Percentiles rank a stretch among this genome's conserved stretches.
phyloP scores from a whole-genome alignment of 345 rosid genomes.

The Brassica carinata region DNA sequence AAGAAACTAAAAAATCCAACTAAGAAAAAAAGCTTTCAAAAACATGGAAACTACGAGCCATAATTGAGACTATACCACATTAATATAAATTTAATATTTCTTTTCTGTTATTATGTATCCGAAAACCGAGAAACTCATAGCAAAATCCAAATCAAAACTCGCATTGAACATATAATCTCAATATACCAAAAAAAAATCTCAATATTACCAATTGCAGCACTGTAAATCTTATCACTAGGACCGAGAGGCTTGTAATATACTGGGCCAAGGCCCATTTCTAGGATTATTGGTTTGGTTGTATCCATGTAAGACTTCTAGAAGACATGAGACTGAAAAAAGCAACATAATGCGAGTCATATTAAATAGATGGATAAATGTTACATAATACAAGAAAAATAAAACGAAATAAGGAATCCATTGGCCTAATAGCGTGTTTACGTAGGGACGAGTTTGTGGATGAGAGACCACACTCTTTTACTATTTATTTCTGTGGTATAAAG shows the following conservation, averaged over 20 bases:
- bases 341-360: neutral
- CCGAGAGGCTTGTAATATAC: neutral
- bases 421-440: constrained; percentile 39
- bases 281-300: neutral
- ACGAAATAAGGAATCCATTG: neutral
- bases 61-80: neutral
- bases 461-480: constrained; percentile 24
- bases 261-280: constrained; percentile 5
- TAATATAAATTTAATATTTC: neutral
- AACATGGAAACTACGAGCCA: neutral
- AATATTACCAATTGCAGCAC: neutral
- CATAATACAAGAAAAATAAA: neutral
- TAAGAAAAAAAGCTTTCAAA: neutral
- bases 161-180: neutral
- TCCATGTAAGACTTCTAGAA: constrained; percentile 26
- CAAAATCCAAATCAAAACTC: neutral
- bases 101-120: neutral
- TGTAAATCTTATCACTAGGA: neutral
- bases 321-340: neutral
- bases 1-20: neutral
- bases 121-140: neutral
- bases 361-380: neutral
- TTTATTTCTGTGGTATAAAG: neutral
- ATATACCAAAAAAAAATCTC: neutral
- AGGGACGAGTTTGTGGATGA: constrained; percentile 32